These are phyloP conservation scores for Aspergillus pseudoviridinutans DNA, from an alignment of 2,329 filamentous ascomycete genomes.

Conservation along the genomic window DNA sequence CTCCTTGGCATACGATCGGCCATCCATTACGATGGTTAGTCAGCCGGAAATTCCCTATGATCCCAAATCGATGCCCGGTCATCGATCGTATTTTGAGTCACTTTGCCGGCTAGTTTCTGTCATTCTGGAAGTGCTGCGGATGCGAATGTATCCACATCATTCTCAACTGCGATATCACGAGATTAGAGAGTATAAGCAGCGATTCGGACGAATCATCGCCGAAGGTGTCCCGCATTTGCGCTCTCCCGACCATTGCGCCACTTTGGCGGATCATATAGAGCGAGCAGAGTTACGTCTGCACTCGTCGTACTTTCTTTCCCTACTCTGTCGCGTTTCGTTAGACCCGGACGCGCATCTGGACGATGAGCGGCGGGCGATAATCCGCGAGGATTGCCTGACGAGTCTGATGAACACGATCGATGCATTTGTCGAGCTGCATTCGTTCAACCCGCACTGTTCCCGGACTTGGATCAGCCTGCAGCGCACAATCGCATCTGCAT, in stretches of 20 bases:
- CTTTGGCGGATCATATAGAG: conserved; percentile 50
- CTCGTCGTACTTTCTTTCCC: conserved; percentile 57
- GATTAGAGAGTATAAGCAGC: conserved; percentile 53
- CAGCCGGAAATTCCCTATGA: conserved; percentile 47
- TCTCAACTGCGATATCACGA: conserved; percentile 48
- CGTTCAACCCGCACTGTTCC: conserved; percentile 33
- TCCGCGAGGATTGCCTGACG: conserved; percentile 51
- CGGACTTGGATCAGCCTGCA: conserved; percentile 43
- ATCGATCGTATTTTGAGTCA: conserved; percentile 53
- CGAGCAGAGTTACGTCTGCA: conserved; percentile 58
- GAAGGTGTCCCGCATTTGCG: conserved; percentile 55
- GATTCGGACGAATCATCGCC: conserved; percentile 52
- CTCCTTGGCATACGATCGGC: conserved; percentile 58
- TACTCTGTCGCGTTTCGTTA: conserved; percentile 56
- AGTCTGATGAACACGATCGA: conserved; percentile 52
- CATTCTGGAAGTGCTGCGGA: conserved; percentile 52
- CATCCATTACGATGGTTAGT: conserved; percentile 49
- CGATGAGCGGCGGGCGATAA: conserved; percentile 27
- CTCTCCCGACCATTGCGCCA: conserved; percentile 39
- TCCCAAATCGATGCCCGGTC: conserved; percentile 47
- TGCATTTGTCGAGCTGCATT: conserved; percentile 52
- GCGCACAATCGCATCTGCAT: conserved; percentile 39
- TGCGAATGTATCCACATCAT: conserved; percentile 46
- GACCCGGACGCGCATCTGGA: conserved; percentile 37
- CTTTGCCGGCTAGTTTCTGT: conserved; percentile 51